These are phyloP conservation scores for Leucocoprinus birnbaumii DNA, from an alignment of 768 basidiomycete species.

Conservation along the genomic window DNA sequence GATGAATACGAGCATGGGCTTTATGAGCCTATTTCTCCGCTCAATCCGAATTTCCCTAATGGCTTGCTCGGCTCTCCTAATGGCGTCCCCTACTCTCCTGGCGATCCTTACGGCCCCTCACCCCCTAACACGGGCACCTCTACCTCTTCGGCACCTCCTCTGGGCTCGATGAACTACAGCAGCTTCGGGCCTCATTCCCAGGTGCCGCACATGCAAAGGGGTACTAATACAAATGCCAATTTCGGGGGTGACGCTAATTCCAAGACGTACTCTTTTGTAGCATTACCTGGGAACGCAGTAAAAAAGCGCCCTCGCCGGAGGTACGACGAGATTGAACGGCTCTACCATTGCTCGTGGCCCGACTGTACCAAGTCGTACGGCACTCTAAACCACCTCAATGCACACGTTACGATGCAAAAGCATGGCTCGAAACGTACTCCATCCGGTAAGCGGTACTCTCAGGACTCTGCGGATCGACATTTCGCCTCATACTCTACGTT, in stretches of 20 bases:
- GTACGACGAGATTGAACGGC: slow-evolving; percentile 93
- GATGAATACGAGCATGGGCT: slow-evolving; percentile 29
- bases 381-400: slow-evolving; percentile 95
- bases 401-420: slow-evolving; percentile 98
- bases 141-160: slow-evolving; percentile 43
- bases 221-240: slow-evolving; percentile 24
- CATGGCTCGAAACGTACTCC: slow-evolving; percentile 91
- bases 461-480: slow-evolving; percentile 1
- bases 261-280: slow-evolving; percentile 82
- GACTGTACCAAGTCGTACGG: slow-evolving; percentile 85
- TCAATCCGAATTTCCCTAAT: slow-evolving; percentile 50
- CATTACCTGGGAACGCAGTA: slow-evolving; percentile 76
- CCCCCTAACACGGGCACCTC: slow-evolving; percentile 64
- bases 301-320: slow-evolving; percentile 83
- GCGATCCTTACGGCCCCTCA: slow-evolving; percentile 56
- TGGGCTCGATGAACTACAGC: slow-evolving; percentile 20
- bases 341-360: slow-evolving; percentile 85
- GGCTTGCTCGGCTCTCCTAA: slow-evolving; percentile 31
- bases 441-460: slow-evolving; percentile 60
- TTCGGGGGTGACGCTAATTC: slow-evolving; percentile 37
- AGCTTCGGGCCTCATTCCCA: slow-evolving; percentile 24
- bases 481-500: slow-evolving; percentile 13
- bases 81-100: slow-evolving; percentile 42
- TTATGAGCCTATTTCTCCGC: slow-evolving; percentile 52
- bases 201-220: slow-evolving; percentile 27